These are phyloP conservation scores for Phytophthora pistaciae DNA, from an alignment of 352 stramenopile genomes.

Conservation along the genomic window DNA sequence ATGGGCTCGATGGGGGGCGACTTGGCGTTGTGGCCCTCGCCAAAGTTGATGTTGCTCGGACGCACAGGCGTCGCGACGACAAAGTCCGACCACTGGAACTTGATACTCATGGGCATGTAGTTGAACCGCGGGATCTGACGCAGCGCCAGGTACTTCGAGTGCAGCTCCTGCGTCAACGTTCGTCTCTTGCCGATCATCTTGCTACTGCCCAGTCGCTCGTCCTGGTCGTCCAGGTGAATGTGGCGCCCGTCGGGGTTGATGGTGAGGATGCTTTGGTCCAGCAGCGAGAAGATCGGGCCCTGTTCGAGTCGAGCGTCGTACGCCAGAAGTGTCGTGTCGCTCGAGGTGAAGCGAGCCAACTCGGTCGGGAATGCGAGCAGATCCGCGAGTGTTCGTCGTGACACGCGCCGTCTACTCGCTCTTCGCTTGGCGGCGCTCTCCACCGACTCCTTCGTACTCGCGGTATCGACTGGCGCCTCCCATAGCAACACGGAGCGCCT, in stretches of 20 bases:
- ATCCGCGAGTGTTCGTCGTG: constrained; percentile 32
- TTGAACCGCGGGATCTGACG: constrained; percentile 75
- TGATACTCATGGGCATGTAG: constrained; percentile 66
- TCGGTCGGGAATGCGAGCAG: constrained; percentile 34
- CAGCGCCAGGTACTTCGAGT: constrained; percentile 66
- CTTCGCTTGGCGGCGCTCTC: constrained; percentile 39
- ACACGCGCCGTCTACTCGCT: constrained; percentile 38
- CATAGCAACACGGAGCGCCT: constrained; percentile 33
- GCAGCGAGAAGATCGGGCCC: constrained; percentile 51
- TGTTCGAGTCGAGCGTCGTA: constrained; percentile 72
- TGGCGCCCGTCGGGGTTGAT: constrained; percentile 59
- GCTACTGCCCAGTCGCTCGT: constrained; percentile 36
- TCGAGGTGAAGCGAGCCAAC: constrained; percentile 29
- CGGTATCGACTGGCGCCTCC: constrained; percentile 22
- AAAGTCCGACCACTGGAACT: constrained; percentile 83
- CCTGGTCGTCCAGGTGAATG: constrained; percentile 59
- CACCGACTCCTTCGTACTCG: constrained; percentile 29
- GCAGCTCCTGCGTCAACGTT: constrained; percentile 66
- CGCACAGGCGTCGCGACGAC: constrained; percentile 66
- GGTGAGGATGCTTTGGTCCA: constrained; percentile 63
- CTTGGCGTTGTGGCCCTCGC: constrained; percentile 24
- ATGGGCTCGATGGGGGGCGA: constrained; percentile 60
- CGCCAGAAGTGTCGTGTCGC: constrained; percentile 55
- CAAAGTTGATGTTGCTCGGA: constrained; percentile 18
- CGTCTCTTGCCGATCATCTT: constrained; percentile 70